Conservation (phyloP, 306 rosid genomes). For the Senna tora region DNA sequence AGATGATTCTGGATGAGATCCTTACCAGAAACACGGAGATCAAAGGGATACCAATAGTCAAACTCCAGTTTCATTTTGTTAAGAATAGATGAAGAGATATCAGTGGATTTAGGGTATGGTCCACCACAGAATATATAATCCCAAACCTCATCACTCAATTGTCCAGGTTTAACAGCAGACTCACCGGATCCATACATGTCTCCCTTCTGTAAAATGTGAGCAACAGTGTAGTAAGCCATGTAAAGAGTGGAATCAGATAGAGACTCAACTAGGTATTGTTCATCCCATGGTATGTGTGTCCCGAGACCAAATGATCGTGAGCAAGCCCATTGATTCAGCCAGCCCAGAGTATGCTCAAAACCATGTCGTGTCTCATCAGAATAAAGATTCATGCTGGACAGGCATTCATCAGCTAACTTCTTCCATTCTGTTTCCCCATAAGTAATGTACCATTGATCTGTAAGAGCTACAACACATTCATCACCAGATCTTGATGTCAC, state of each 20-base stretch:
- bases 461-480: conserved; percentile 93
- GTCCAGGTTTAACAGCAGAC: conserved; percentile 68
- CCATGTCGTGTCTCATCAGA: conserved; percentile 89
- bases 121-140: conserved; percentile 80
- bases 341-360: conserved; percentile 84
- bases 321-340: conserved; percentile 98
- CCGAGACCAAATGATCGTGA: conserved; percentile 96
- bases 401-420: conserved; percentile 79
- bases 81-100: conserved; percentile 59
- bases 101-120: conserved; percentile 65
- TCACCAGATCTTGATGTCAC: conserved; percentile 90
- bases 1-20: conserved; percentile 94
- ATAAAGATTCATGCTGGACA: conserved; percentile 64
- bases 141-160: conserved; percentile 87
- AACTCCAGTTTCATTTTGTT: conserved; percentile 82
- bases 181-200: conserved; percentile 67
- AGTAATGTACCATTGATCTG: conserved; percentile 94
- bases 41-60: conserved; percentile 98
- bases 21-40: conserved; percentile 93
- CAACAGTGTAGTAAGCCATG: conserved; percentile 95
- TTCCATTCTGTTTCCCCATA: conserved; percentile 88
- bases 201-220: conserved; percentile 69
- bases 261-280: conserved; percentile 82
- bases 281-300: conserved; percentile 95
- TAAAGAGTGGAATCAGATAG: conserved; percentile 91